These are phyloP conservation scores for Microbotryum saponariae DNA, from an alignment of 1,284 basidiomycete genomes.

Conservation along the genomic window DNA sequence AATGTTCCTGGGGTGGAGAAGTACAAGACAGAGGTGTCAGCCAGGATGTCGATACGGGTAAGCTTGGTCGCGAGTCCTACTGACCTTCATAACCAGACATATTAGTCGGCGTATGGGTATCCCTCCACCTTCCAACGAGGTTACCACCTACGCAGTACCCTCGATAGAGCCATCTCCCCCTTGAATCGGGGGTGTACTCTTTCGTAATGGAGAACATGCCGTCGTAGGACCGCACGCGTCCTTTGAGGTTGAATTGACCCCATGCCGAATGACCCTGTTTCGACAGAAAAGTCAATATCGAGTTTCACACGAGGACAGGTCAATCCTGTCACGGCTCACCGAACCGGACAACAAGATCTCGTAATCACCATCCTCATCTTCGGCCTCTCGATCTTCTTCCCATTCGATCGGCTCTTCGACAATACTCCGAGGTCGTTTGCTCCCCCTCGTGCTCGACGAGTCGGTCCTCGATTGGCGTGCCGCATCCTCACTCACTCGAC, in stretches of 20 bases:
- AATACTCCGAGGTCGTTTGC: slow-evolving; percentile 14
- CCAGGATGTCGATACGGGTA: too few species aligned
- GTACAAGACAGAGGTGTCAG: too few species aligned
- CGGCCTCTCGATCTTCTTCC: slow-evolving; percentile 15
- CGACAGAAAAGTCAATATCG: neutral
- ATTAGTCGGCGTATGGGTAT: slow-evolving; percentile 24
- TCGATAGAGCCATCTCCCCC: slow-evolving; percentile 31
- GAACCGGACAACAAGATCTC: slow-evolving; percentile 33
- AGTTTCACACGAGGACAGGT: neutral
- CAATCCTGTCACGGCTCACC: slow-evolving; percentile 5
- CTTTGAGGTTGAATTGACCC: slow-evolving; percentile 33
- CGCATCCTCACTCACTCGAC: neutral
- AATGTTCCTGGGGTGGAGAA: too few species aligned
- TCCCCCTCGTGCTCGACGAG: slow-evolving; percentile 2
- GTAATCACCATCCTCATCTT: slow-evolving; percentile 29
- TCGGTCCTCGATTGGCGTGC: neutral
- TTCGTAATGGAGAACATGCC: slow-evolving; percentile 33
- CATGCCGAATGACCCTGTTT: slow-evolving; percentile 33
- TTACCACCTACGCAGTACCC: slow-evolving; percentile 25
- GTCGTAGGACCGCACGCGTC: slow-evolving; percentile 29
- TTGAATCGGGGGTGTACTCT: slow-evolving; percentile 32
- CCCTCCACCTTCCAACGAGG: slow-evolving; percentile 33
- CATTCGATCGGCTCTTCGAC: slow-evolving; percentile 4
- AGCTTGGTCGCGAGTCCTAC: too few species aligned
- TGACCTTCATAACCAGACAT: neutral